These are phyloP conservation scores for Ploettnerulaceae sp. DNA, from an alignment of 2,329 filamentous ascomycete species.

Conservation along the genomic window DNA sequence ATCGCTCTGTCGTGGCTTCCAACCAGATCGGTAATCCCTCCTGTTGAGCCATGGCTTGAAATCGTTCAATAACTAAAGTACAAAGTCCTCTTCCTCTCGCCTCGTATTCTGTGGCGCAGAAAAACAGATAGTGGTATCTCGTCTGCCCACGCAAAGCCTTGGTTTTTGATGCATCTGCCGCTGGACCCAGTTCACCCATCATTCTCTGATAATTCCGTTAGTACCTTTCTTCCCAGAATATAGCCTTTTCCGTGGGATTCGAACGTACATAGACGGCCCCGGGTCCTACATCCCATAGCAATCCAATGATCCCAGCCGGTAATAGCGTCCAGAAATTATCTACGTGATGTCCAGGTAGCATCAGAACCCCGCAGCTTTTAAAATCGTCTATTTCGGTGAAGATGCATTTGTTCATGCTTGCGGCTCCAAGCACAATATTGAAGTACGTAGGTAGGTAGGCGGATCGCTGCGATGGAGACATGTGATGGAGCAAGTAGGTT, in stretches of 20 bases:
- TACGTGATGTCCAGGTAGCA: slow-evolving; percentile 17
- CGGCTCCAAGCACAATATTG: slow-evolving; percentile 17
- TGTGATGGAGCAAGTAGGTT: slow-evolving; percentile 18
- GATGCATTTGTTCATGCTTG: slow-evolving; percentile 18
- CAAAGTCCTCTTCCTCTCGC: slow-evolving; percentile 16
- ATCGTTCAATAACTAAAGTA: slow-evolving; percentile 12
- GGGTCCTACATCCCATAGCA: slow-evolving; percentile 22
- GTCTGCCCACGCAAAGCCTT: slow-evolving; percentile 10
- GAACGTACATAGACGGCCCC: background rate
- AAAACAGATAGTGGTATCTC: slow-evolving; percentile 23
- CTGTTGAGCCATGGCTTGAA: slow-evolving; percentile 11
- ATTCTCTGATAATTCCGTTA: slow-evolving; percentile 12
- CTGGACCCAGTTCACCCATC: slow-evolving; percentile 16
- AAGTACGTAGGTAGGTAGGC: slow-evolving; percentile 20
- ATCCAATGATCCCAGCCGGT: slow-evolving; percentile 17
- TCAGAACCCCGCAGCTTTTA: slow-evolving; percentile 16
- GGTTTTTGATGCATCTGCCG: slow-evolving; percentile 10
- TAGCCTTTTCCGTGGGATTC: background rate
- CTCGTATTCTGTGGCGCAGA: slow-evolving; percentile 14
- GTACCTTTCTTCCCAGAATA: background rate
- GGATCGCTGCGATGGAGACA: slow-evolving; percentile 8
- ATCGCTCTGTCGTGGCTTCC: slow-evolving; percentile 19
- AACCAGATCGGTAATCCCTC: slow-evolving; percentile 22
- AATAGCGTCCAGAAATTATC: slow-evolving; percentile 21
- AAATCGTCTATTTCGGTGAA: slow-evolving; percentile 19